Base-by-base conservation (phyloP, 306 rosid species). In the Urtica urens region DNA sequence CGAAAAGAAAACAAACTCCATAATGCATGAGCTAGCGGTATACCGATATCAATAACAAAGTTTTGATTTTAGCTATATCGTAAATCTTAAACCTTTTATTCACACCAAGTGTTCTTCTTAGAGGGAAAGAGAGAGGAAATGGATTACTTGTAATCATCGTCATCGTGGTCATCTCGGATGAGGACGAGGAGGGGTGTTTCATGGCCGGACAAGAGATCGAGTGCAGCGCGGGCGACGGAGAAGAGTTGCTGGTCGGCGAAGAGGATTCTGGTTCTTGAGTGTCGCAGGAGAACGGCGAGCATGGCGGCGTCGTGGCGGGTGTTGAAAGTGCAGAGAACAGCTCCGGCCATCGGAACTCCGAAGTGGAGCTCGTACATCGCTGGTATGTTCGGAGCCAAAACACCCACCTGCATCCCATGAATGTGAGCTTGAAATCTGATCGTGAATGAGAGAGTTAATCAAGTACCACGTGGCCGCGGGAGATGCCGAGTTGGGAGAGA, bases 331-430 rank as follows among this genome's bases (percentile, higher is more conserved):
- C 93, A 78, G 13, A 88, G 72, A 65, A 88, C 56, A 44, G 80
- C 93, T 38, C 93, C 96, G 0, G 95, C 80, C 95, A 88, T 88
- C 55, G 94, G 96, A 29, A 75, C 95, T 45, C 90, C 86, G 56
- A 88, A 88, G 57, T 88, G 96, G n/a, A 88, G 68, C 78, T 88
- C 96, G 58, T 76, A 75, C 95, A 83, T 80, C 46, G 96, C 90
- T 28, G 93, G 93, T 42, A 78, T 73, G 72, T 88, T 83, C 1
- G 94, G 96, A 1, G 80, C 74, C 38, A 88, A 52, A 3, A 73
- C 78, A 31, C 94, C 95, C 51, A 88, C 95, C 95, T 88, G 78
- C n/a, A n/a, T n/a, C n/a, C n/a, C n/a, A n/a, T n/a, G n/a, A n/a
- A n/a, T n/a, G n/a, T n/a, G n/a, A n/a, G n/a, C n/a, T n/a, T n/a